These are phyloP conservation scores for Periconia macrospinosa DNA, from an alignment of 2,329 filamentous ascomycete species.

Conservation along the genomic window DNA sequence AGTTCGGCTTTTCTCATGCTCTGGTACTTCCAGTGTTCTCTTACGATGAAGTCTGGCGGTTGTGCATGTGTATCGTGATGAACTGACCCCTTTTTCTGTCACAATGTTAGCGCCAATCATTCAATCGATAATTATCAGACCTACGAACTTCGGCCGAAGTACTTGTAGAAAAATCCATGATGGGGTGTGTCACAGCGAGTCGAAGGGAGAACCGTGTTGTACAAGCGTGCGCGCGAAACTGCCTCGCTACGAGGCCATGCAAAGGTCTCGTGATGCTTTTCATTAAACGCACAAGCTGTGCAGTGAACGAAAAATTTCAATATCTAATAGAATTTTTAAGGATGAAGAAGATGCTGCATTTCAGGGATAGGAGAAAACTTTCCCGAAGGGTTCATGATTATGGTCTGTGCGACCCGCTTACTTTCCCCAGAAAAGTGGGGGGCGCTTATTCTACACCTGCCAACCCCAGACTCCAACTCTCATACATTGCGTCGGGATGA, in stretches of 20 bases:
- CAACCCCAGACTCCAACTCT: background rate
- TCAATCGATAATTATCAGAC: constrained; percentile 17
- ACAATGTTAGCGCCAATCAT: constrained; percentile 24
- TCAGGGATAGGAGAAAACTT: background rate
- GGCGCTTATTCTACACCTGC: background rate
- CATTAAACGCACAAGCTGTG: background rate
- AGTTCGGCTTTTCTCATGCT: constrained; percentile 58
- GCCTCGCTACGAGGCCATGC: background rate
- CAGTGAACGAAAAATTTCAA: background rate
- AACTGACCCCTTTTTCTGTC: constrained; percentile 24
- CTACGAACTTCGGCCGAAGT: constrained; percentile 36
- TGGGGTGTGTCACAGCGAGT: background rate
- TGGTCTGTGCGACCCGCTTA: background rate
- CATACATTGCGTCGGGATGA: background rate
- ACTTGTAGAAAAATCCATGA: constrained; percentile 29
- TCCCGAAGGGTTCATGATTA: background rate
- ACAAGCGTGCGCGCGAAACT: background rate
- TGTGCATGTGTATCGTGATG: constrained; percentile 41
- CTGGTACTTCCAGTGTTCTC: constrained; percentile 56
- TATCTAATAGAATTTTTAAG: background rate
- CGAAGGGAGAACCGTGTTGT: background rate
- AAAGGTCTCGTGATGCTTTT: background rate
- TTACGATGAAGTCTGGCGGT: constrained; percentile 39
- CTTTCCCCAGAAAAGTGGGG: background rate
- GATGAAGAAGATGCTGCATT: background rate